Evolutionary conservation across 345 rosid genomes (phyloP).

Genomic region (Xanthoceras sorbifolium): DNA sequence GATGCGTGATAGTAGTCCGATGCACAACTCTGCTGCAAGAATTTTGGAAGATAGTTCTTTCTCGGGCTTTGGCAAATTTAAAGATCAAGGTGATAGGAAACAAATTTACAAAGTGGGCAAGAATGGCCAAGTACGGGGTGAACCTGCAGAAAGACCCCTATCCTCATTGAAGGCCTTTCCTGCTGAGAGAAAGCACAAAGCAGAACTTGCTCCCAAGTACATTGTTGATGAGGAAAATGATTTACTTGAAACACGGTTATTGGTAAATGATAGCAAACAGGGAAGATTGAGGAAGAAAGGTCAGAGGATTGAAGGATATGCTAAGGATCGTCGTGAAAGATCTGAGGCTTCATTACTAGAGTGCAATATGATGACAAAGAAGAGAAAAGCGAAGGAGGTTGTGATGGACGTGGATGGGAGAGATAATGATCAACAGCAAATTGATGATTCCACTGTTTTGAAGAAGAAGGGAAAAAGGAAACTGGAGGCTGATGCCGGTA

Average conservation of each 20-base stretch:
- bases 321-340: constrained; percentile 49
- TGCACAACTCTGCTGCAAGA: constrained; percentile 41
- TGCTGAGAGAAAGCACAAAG: constrained; percentile 56
- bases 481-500: constrained; percentile 50
- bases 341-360: constrained; percentile 52
- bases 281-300: constrained; percentile 54
- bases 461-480: constrained; percentile 78
- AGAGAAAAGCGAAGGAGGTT: constrained; percentile 67
- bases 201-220: constrained; percentile 35
- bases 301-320: constrained; percentile 42
- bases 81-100: constrained; percentile 47
- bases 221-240: constrained; percentile 57
- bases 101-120: constrained; percentile 37
- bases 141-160: constrained; percentile 47
- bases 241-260: constrained; percentile 36
- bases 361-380: constrained; percentile 58
- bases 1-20: constrained; percentile 57
- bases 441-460: constrained; percentile 45
- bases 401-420: constrained; percentile 42
- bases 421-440: constrained; percentile 48
- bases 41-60: constrained; percentile 42
- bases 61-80: constrained; percentile 33
- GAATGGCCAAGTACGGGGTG: constrained; percentile 55
- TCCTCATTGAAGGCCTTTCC: constrained; percentile 47
- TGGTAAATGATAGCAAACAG: constrained; percentile 42